Evolutionary conservation across 768 basidiomycete species (phyloP), one percentile per base, ranked within the genome.

Genomic region (Lactarius akahatsu): DNA sequence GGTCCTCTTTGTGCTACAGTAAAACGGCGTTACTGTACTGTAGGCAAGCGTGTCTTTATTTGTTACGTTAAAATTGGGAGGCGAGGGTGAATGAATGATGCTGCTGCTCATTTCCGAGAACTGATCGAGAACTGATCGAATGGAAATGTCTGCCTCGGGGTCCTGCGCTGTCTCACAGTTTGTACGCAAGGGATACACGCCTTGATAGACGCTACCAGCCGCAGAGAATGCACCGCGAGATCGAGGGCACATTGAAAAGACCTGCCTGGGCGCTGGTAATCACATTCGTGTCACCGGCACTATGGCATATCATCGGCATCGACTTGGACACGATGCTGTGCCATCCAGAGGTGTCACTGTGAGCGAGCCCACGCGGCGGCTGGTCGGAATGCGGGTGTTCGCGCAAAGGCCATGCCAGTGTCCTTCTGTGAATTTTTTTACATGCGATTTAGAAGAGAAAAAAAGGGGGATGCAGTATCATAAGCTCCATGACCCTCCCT

Each of bases 211-310:
- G 43, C 20, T 10, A 9, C 20, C 9, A n/a, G 20, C 9, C 0
- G 43, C 8, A 4, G 43, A 10, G 20, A 45, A 45, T 45, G 90
- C 36, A 38, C 36, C 36, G 36, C 83, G 41, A 98, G 83, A 30
- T 94, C 87, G 83, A 78, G 95, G 15, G 38, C 38, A 5, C 38
- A 3, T 40, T 40, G 38, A 98, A 15, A 16, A 92, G 91, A 7
- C 94, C 93, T 72, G 94, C 94, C 41, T 94, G 85, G 15, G 96
- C 90, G 7, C 36, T 38, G 36, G 36, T 38, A 38, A 38, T 38
- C 36, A 38, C 11, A 1, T 38, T 38, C 36, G 36, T 3, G 36
- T 38, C 3, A 3, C 36, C 36, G 2, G 11, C 2, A 38, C 36
- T 13, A 38, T 38, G 36, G 36, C 11, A 38, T 10, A 38, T 38